Conservation (phyloP, 768 basidiomycete genomes). For the Candolleomyces efflorescens region DNA sequence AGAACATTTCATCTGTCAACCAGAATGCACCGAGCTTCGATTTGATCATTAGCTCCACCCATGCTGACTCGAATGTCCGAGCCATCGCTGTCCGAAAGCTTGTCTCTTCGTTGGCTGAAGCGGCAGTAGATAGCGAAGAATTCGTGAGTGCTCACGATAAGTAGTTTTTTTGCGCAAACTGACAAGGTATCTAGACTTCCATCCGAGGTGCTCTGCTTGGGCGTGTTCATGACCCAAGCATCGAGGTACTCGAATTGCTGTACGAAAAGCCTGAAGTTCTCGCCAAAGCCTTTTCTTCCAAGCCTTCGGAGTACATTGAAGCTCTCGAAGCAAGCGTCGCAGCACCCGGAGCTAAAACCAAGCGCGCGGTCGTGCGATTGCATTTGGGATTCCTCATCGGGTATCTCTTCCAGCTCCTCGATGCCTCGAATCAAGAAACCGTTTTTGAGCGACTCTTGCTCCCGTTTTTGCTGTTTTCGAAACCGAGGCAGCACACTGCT, state of each 20-base stretch:
- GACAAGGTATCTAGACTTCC: slow-evolving; percentile 38
- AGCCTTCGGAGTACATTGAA: slow-evolving; percentile 42
- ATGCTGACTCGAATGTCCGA: slow-evolving; percentile 59
- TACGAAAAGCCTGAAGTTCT: slow-evolving; percentile 51
- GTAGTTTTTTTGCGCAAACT: not conserved
- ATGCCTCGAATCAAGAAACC: slow-evolving; percentile 22
- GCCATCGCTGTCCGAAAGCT: slow-evolving; percentile 55
- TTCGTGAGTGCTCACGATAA: slow-evolving; percentile 29
- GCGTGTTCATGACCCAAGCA: slow-evolving; percentile 62
- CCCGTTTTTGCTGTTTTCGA: slow-evolving; percentile 72
- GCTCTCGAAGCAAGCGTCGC: slow-evolving; percentile 35
- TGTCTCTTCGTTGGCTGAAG: slow-evolving; percentile 30
- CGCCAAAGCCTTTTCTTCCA: slow-evolving; percentile 38
- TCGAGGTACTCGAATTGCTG: slow-evolving; percentile 59
- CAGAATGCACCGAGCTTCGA: slow-evolving; percentile 23
- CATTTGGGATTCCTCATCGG: slow-evolving; percentile 56
- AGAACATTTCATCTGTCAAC: not conserved
- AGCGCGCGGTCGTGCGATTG: slow-evolving; percentile 46
- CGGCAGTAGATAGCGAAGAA: slow-evolving; percentile 31
- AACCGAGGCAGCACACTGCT: slow-evolving; percentile 61
- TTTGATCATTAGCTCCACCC: slow-evolving; percentile 53
- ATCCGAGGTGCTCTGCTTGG: slow-evolving; percentile 61
- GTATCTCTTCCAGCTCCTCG: slow-evolving; percentile 34
- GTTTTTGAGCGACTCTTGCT: slow-evolving; percentile 57
- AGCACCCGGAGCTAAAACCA: slow-evolving; percentile 37